Conservation (phyloP, 805 yeast species). For the Teunomyces funiuensis region DNA sequence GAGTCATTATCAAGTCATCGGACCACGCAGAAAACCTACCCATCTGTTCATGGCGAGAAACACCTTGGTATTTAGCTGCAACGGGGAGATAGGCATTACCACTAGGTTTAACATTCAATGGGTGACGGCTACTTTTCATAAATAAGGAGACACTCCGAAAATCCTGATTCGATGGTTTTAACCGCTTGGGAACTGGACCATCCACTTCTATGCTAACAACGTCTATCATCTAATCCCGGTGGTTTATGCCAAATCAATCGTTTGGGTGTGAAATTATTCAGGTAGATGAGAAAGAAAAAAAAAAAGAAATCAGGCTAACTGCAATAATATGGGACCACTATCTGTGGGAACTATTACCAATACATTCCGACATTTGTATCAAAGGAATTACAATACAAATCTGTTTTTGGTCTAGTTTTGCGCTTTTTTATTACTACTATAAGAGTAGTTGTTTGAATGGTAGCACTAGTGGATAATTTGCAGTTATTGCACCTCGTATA, state of each 20-base stretch:
- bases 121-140: constrained; percentile 51
- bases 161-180: constrained; percentile 5
- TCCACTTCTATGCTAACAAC: not conserved
- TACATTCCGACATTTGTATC: too few relatives aligned
- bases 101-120: constrained; percentile 71
- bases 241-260: not conserved
- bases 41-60: constrained; percentile 34
- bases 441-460: too few relatives aligned
- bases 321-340: constrained; percentile 2
- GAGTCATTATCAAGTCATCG: constrained; percentile 62
- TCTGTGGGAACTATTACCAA: too few relatives aligned
- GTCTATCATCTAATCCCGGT: not conserved
- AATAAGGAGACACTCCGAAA: constrained; percentile 16
- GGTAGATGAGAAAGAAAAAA: not conserved
- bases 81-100: constrained; percentile 57
- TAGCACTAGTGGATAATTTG: not conserved
- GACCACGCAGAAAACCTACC: constrained; percentile 55
- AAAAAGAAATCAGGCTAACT: not conserved
- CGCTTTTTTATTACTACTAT: too few relatives aligned
- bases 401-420: too few relatives aligned
- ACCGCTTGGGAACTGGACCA: constrained; percentile 4
- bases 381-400: too few relatives aligned
- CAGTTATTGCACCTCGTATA: not conserved
- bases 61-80: constrained; percentile 12
- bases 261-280: constrained; percentile 4